Percentiles rank a stretch among this genome's conserved stretches.
Evolutionary conservation across 164 flowering plant genomes (phyloP).

Genomic region (Vitis vinifera): DNA sequence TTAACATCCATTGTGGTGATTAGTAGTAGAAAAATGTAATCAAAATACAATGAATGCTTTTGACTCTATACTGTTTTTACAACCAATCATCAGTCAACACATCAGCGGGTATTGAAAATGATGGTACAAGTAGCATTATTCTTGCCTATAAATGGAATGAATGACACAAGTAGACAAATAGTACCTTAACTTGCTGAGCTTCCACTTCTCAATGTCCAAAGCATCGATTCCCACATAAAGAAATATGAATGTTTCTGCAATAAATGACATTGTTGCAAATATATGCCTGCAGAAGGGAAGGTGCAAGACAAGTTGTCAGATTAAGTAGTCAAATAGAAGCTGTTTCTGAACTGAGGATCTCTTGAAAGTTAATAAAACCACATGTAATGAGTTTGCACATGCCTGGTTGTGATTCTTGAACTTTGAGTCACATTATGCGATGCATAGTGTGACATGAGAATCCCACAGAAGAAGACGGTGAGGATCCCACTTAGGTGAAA

Average conservation of each 20-base stretch:
- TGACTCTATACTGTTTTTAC: too few species aligned
- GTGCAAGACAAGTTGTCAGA: neutral
- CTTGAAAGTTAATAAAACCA: neutral
- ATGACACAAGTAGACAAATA: neutral
- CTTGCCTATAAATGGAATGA: neutral
- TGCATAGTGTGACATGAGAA: conserved; percentile 91
- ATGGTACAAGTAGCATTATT: too few species aligned
- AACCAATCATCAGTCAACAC: too few species aligned
- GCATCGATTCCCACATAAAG: conserved; percentile 94
- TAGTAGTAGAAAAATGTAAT: too few species aligned
- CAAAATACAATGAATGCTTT: too few species aligned
- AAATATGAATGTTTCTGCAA: conserved; percentile 86
- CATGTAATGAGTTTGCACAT: conserved; percentile 7
- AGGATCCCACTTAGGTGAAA: conserved; percentile 79
- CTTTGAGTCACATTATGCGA: conserved; percentile 86
- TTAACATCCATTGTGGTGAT: too few species aligned
- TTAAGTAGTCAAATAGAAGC: neutral
- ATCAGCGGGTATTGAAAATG: too few species aligned
- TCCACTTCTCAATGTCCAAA: conserved; percentile 87
- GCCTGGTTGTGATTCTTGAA: conserved; percentile 84
- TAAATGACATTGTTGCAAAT: conserved; percentile 83
- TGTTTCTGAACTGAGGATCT: too few species aligned
- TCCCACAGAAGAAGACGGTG: conserved; percentile 89
- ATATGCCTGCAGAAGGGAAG: conserved; percentile 56
- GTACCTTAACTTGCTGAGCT: conserved; percentile 58